Evolutionary conservation across 495 filamentous ascomycete species (phyloP), one percentile per base, ranked within the genome.

Genomic region (Trichoderma erinaceum): DNA sequence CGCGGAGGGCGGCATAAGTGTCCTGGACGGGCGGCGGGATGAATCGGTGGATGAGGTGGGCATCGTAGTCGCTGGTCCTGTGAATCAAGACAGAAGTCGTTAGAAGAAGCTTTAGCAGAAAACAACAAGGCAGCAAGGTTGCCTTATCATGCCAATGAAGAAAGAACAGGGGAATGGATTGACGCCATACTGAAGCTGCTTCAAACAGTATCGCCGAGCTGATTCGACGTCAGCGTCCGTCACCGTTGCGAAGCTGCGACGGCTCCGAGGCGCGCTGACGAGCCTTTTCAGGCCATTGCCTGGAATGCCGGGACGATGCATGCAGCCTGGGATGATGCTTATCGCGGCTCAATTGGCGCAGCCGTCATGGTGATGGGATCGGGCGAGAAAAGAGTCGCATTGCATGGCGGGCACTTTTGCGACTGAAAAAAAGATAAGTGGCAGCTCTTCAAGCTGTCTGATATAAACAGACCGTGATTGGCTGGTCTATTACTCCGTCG

Each of bases 1-100:
- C 92, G 50, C 93, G 91, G 44, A 99, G 85, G 66, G 93, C 92
- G 70, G 96, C 86, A 79, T 98, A 97, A 69, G 91, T 90, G 74
- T 94, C 86, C 71, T 85, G 88, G 3, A 87, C 81, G 12, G 84
- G 77, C 1, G 79, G 81, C 21, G 92, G 92, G 67, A 97, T 84
- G 80, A 97, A 96, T 67, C 88, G 87, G 67, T 89, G 87, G 67
- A 97, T 86, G n/a, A 91, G 85, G 76, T 91, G 92, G 27, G 95
- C 93, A 66, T 95, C 89, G 63, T 90, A 87, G 78, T 98, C 95
- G 75, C 72, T 27, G 73, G 70, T 67, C 77, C 78, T 58, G 16
- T 56, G n/a, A 32, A 21, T 25, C 8, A 27, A 46, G 11, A 13
- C 25, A 66, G 48, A 46, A 15, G 50, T 27, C 11, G 48, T 63